Conservation (phyloP, 2,329 filamentous ascomycete species). For the Penicillium freii region DNA sequence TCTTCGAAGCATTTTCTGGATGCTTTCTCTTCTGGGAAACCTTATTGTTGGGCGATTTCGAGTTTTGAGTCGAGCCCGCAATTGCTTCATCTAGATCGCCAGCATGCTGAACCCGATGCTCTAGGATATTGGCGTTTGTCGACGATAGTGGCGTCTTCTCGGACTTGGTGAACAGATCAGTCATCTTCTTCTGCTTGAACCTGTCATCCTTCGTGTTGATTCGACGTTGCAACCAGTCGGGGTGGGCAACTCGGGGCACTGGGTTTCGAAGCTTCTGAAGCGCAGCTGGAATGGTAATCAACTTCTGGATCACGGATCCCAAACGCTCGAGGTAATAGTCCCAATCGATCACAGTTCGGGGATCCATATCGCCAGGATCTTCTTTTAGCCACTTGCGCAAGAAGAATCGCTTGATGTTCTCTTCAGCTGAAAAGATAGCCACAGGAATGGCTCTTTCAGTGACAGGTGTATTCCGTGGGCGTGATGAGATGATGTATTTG, state of each 20-base stretch:
- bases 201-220: constrained; percentile 96
- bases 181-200: constrained; percentile 98
- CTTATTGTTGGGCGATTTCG: constrained; percentile 59
- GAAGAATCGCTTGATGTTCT: constrained; percentile 81
- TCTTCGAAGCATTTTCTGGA: constrained; percentile 60
- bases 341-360: constrained; percentile 89
- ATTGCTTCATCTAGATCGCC: constrained; percentile 71
- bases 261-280: constrained; percentile 94
- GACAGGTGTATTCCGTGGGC: constrained; percentile 82
- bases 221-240: constrained; percentile 91
- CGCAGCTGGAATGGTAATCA: constrained; percentile 96
- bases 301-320: constrained; percentile 95
- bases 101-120: constrained; percentile 55
- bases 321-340: constrained; percentile 94
- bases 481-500: constrained; percentile 96
- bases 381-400: constrained; percentile 94
- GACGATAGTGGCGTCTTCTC: constrained; percentile 69
- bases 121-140: constrained; percentile 62
- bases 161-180: constrained; percentile 70
- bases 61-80: constrained; percentile 68
- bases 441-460: constrained; percentile 93
- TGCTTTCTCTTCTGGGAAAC: constrained; percentile 69
- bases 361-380: constrained; percentile 86
- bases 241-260: constrained; percentile 87
- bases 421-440: constrained; percentile 93